Base-by-base conservation (phyloP, 176 grass and related monocot species). In the Aegilops umbellulata region DNA sequence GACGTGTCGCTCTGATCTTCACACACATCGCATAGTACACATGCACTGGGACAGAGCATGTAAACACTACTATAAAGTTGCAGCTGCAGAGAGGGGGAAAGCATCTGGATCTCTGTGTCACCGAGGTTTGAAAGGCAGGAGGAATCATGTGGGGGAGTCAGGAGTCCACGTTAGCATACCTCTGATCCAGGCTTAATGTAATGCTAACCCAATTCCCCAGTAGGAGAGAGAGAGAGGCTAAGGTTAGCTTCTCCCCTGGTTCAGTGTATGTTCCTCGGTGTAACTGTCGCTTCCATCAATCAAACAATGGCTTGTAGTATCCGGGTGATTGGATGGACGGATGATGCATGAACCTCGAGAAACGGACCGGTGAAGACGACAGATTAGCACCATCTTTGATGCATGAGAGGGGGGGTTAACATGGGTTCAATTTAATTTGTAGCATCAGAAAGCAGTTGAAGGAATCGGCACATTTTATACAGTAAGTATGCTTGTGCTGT, bases 21-120 rank as follows among this genome's bases (percentile, higher is more conserved):
- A 34, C 44, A 65, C 41, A 12, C 3, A 44, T 71, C 29, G 10
- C 83, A 47, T 51, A 46, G 25, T 11, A 41, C 62, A 41, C 60
- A 55, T 65, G 24, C 49, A 51, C 27, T 55, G 20, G 30, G 84
- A 53, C 36, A 42, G 63, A 78, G 84, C 55, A 57, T 31, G 58
- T 23, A 53, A 20, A 22, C 5, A 53, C 73, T 80, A 84, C n/a
- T 0, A 39, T 30, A 41, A 38, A 69, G 68, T 10, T 81, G 77
- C 35, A 55, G 63, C 29, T 70, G 77, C 82, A 77, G 46, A 85
- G 35, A 82, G 76, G 71, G 82, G 71, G 80, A 78, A 82, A 82
- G 82, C 86, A 91, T 91, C 82, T 91, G 82, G 90, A 88, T 88
- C 86, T 73, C 17, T 85, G 65, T 77, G 70, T 44, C 55, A 72